Percentiles rank a stretch among this genome's conserved stretches.
Evolutionary conservation across 192 early-diverging fungal genomes (phyloP).

Genomic region (Phycomyces blakesleeanus): DNA sequence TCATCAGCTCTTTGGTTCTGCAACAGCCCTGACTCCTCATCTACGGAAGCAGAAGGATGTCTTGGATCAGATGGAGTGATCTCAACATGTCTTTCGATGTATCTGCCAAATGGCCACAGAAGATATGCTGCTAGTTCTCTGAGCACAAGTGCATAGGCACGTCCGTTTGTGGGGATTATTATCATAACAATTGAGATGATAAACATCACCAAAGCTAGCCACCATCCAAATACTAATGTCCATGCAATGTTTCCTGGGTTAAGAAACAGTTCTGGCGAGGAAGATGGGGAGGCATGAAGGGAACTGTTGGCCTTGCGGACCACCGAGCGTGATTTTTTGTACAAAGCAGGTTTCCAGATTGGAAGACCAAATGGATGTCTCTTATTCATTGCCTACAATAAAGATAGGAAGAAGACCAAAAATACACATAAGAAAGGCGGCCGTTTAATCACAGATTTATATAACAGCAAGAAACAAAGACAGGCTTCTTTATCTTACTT

Average conservation of each 20-base stretch:
- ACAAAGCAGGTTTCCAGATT: conserved; percentile 97
- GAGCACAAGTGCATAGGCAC: conserved; percentile 60
- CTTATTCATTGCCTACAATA: conserved; percentile 77
- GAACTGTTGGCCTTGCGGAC: conserved; percentile 74
- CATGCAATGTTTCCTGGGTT: conserved; percentile 87
- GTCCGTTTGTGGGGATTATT: conserved; percentile 51
- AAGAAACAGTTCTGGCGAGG: conserved; percentile 59
- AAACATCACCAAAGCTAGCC: conserved; percentile 67
- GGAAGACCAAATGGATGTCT: conserved; percentile 91
- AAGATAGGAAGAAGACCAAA: conserved; percentile 10
- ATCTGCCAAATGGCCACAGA: conserved; percentile 97
- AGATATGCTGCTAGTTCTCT: conserved; percentile 79
- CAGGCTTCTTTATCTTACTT: conserved; percentile 32
- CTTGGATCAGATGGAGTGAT: conserved; percentile 16
- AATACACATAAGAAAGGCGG: too few relatives aligned
- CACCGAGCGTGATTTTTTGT: conserved; percentile 88
- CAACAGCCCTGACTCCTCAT: neutral
- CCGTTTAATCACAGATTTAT: too few relatives aligned
- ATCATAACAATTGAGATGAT: conserved; percentile 58
- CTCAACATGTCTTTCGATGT: conserved; percentile 65
- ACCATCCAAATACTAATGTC: conserved; percentile 88
- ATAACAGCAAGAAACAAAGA: too few relatives aligned
- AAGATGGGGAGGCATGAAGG: conserved; percentile 70
- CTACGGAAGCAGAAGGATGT: neutral
- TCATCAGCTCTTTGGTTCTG: neutral